Conservation (phyloP, 768 basidiomycete genomes). For the Tulasnella calospora region DNA sequence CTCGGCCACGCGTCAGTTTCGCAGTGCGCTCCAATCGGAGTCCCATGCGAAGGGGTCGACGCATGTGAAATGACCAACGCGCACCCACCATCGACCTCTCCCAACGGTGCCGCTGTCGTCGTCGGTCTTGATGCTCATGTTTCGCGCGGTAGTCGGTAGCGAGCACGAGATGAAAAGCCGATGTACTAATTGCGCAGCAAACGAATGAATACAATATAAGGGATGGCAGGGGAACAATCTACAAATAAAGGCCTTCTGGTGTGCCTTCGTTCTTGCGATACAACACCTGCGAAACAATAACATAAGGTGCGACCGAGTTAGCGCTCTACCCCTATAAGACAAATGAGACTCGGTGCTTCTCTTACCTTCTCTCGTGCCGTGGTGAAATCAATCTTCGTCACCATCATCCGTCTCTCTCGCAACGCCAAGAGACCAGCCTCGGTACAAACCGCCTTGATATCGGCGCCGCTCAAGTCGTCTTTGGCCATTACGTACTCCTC, state of each 20-base stretch:
- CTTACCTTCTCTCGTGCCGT: constrained; percentile 86
- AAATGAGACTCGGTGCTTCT: background rate
- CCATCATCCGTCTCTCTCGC: constrained; percentile 90
- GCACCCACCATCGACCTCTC: background rate
- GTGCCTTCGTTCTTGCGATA: constrained; percentile 98
- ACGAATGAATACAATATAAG: background rate
- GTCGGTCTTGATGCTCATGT: background rate
- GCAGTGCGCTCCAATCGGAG: constrained; percentile 3
- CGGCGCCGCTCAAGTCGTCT: constrained; percentile 93
- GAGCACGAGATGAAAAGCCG: background rate
- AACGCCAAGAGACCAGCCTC: constrained; percentile 96
- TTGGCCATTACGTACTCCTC: constrained; percentile 95
- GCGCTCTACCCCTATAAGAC: background rate
- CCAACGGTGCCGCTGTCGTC: background rate
- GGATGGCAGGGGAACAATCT: constrained; percentile 30
- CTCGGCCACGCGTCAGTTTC: constrained; percentile 1
- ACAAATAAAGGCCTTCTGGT: constrained; percentile 82
- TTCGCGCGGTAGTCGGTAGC: background rate
- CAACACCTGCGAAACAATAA: constrained; percentile 50
- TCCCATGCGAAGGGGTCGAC: background rate
- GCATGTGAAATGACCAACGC: background rate
- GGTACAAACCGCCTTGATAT: constrained; percentile 98
- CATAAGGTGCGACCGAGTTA: constrained; percentile 20
- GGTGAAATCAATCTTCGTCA: constrained; percentile 86
- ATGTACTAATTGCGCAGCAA: background rate